phyloP scores from a whole-genome alignment of 305 asterid species.

The Plantago lanceolata region DNA sequence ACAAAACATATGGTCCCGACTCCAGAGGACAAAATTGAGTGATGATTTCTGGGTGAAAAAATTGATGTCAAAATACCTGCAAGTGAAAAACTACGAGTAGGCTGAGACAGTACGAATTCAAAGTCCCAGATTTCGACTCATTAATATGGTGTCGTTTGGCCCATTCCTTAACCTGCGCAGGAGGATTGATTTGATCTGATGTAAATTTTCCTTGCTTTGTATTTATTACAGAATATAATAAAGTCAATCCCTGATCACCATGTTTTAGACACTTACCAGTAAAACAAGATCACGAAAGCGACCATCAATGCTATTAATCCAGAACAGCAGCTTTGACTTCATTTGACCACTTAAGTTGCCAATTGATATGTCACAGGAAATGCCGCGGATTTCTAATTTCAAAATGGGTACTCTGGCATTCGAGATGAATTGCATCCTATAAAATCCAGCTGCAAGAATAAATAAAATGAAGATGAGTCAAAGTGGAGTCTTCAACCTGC shows the following conservation, averaged over 20 bases:
- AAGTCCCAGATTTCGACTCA: slow-evolving; percentile 72
- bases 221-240: slow-evolving; percentile 5
- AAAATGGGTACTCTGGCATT: slow-evolving; percentile 84
- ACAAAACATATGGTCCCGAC: slow-evolving; percentile 13
- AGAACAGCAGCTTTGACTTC: slow-evolving; percentile 81
- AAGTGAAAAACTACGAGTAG: slow-evolving; percentile 86
- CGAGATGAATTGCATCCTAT: slow-evolving; percentile 50
- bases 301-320: slow-evolving; percentile 82
- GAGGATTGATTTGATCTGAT: slow-evolving; percentile 22
- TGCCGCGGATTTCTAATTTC: slow-evolving; percentile 56
- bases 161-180: slow-evolving; percentile 93
- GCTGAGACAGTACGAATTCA: slow-evolving; percentile 79
- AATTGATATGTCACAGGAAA: slow-evolving; percentile 86
- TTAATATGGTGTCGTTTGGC: slow-evolving; percentile 71
- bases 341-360: slow-evolving; percentile 84
- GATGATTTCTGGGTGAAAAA: slow-evolving; percentile 16
- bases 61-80: slow-evolving; percentile 52
- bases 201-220: slow-evolving; percentile 18
- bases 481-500: too few species aligned
- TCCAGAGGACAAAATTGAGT: slow-evolving; percentile 2
- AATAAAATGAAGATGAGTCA: too few species aligned
- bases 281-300: slow-evolving; percentile 80
- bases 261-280: slow-evolving; percentile 58
- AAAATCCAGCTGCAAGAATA: slow-evolving; percentile 56
- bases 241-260: background rate